phyloP scores from a whole-genome alignment of 1,284 basidiomycete species.

The Bjerkandera adusta region DNA sequence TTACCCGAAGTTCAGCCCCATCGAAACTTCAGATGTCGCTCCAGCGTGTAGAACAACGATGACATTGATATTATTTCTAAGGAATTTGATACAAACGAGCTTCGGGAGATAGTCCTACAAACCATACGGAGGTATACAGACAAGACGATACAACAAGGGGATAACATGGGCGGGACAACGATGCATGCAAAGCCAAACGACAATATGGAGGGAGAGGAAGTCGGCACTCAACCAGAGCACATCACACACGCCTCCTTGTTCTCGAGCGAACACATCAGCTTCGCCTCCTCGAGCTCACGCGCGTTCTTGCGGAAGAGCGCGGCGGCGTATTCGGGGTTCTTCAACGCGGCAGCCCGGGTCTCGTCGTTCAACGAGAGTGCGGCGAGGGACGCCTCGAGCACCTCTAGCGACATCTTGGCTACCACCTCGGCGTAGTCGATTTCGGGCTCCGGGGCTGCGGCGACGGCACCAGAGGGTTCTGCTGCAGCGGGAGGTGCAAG shows the following conservation, averaged over 20 bases:
- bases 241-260: slow-evolving; percentile 88
- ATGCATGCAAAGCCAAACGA: too few species aligned
- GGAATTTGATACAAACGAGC: too few species aligned
- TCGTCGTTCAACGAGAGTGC: slow-evolving; percentile 39
- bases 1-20: too few species aligned
- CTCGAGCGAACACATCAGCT: slow-evolving; percentile 80
- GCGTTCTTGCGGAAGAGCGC: slow-evolving; percentile 73
- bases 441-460: neutral
- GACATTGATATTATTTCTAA: too few species aligned
- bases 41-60: too few species aligned
- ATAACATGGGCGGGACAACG: too few species aligned
- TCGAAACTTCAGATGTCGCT: too few species aligned
- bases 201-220: neutral
- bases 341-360: slow-evolving; percentile 51
- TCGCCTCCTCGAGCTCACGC: slow-evolving; percentile 80
- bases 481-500: slow-evolving; percentile 1
- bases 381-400: slow-evolving; percentile 9
- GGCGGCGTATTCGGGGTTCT: slow-evolving; percentile 81
- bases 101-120: too few species aligned
- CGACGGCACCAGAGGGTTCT: slow-evolving; percentile 9
- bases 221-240: slow-evolving; percentile 66
- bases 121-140: too few species aligned
- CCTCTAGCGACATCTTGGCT: too few species aligned
- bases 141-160: too few species aligned
- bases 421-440: neutral